These are phyloP conservation scores for Fusarium pseudocircinatum DNA, from an alignment of 2,329 filamentous ascomycete species.

Conservation along the genomic window DNA sequence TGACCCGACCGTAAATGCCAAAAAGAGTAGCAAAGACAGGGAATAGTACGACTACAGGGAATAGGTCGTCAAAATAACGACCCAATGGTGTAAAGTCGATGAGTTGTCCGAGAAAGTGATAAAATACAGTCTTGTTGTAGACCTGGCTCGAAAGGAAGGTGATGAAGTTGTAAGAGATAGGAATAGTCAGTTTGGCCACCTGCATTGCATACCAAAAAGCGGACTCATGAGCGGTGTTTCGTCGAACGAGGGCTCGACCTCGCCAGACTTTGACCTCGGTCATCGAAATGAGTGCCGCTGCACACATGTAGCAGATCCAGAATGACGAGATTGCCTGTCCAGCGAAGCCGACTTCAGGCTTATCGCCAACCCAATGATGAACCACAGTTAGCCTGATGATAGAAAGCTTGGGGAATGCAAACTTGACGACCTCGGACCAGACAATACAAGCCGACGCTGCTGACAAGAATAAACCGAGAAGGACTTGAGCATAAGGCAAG, in stretches of 20 bases:
- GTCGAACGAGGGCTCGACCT: constrained; percentile 85
- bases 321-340: constrained; percentile 84
- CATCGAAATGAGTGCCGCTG: constrained; percentile 86
- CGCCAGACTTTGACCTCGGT: constrained; percentile 98
- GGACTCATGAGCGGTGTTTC: constrained; percentile 91
- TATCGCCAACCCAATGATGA: constrained; percentile 77
- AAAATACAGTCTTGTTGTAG: constrained; percentile 84
- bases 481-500: constrained; percentile 73
- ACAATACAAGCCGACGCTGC: constrained; percentile 84
- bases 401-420: constrained; percentile 80
- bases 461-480: constrained; percentile 73
- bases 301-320: constrained; percentile 97
- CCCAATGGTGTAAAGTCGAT: constrained; percentile 87
- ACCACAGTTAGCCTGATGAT: constrained; percentile 73
- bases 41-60: constrained; percentile 86
- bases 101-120: constrained; percentile 82
- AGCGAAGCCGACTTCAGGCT: constrained; percentile 82
- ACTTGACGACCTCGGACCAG: constrained; percentile 93
- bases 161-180: constrained; percentile 94
- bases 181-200: constrained; percentile 91
- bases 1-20: constrained; percentile 86
- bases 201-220: constrained; percentile 97
- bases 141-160: constrained; percentile 82
- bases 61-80: constrained; percentile 85
- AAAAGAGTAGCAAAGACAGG: constrained; percentile 89